phyloP scores from a whole-genome alignment of 306 rosid genomes.

The Lathyrus sativus region DNA sequence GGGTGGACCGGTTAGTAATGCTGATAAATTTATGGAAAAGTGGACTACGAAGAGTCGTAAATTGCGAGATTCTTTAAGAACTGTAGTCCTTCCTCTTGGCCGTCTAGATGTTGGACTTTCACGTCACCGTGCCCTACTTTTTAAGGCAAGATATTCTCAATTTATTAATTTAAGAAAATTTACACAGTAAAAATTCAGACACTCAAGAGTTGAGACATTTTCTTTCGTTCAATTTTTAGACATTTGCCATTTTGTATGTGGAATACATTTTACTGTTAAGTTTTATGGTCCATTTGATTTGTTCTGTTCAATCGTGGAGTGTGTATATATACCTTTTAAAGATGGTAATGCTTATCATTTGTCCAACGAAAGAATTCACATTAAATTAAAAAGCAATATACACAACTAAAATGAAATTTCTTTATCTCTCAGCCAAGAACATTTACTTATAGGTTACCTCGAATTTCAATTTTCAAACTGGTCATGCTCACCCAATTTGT shows the following conservation, averaged over 20 bases:
- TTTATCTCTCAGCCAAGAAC: constrained; percentile 22
- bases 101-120: constrained; percentile 94
- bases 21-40: constrained; percentile 71
- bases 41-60: constrained; percentile 82
- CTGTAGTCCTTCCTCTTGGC: constrained; percentile 83
- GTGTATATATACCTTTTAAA: constrained; percentile 12
- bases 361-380: constrained; percentile 5
- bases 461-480: constrained; percentile 12
- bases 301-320: constrained; percentile 30
- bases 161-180: constrained; percentile 21
- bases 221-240: constrained; percentile 22
- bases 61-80: constrained; percentile 60
- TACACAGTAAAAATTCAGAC: constrained; percentile 15
- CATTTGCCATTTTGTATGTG: constrained; percentile 9
- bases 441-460: constrained; percentile 17
- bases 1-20: constrained; percentile 94
- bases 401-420: constrained; percentile 3
- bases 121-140: constrained; percentile 95
- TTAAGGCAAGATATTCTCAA: constrained; percentile 59
- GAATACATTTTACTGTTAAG: constrained; percentile 13
- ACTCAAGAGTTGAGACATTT: constrained; percentile 7
- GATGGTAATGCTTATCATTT: constrained; percentile 17
- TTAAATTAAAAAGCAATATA: constrained; percentile 26
- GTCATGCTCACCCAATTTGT: constrained; percentile 21
- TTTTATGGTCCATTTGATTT: constrained; percentile 25